Conservation (phyloP, 768 basidiomycete species). For the Suillus alpinus region DNA sequence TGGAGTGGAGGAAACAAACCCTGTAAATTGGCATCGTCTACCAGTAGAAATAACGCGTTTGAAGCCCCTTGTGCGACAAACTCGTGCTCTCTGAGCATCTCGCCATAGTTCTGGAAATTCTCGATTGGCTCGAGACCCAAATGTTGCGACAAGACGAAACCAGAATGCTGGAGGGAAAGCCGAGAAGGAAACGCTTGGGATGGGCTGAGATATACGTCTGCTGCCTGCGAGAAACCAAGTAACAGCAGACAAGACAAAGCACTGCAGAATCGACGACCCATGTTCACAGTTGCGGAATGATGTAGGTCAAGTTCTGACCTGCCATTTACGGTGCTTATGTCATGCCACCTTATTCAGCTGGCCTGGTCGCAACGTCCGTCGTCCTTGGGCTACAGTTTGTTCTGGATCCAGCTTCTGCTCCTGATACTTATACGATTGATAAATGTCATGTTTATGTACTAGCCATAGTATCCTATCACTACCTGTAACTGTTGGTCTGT, state of each 20-base stretch:
- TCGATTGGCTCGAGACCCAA: constrained; percentile 71
- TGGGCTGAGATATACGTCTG: constrained; percentile 62
- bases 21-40: constrained; percentile 53
- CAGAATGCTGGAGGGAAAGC: constrained; percentile 53
- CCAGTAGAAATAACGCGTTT: constrained; percentile 51
- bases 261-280: constrained; percentile 16
- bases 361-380: not conserved
- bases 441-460: not conserved
- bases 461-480: not conserved
- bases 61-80: constrained; percentile 58
- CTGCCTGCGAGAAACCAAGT: constrained; percentile 42
- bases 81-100: constrained; percentile 32
- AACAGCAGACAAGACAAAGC: constrained; percentile 25
- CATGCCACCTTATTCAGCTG: not conserved
- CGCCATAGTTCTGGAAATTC: constrained; percentile 37
- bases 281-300: constrained; percentile 13
- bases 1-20: constrained; percentile 38
- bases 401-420: not conserved
- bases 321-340: not conserved
- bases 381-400: not conserved
- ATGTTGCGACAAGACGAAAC: constrained; percentile 61
- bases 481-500: constrained; percentile 32
- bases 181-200: constrained; percentile 33
- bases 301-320: not conserved
- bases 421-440: not conserved